These are phyloP conservation scores for Aspergillus campestris DNA, from an alignment of 495 filamentous ascomycete genomes.

Conservation along the genomic window DNA sequence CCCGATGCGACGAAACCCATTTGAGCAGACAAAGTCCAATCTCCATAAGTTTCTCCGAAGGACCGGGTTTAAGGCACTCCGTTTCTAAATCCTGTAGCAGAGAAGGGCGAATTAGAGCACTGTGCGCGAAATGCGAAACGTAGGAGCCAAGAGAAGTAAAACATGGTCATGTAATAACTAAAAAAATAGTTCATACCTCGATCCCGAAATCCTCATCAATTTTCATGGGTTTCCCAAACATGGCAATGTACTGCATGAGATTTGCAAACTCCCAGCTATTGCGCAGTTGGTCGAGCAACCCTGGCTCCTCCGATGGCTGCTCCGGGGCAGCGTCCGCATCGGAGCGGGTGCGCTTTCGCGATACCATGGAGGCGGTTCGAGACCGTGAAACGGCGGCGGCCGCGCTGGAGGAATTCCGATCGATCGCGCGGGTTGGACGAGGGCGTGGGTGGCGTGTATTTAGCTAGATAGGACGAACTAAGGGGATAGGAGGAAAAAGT, in stretches of 20 bases:
- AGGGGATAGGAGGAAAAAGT: neutral
- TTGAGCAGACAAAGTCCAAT: constrained; percentile 88
- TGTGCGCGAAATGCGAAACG: neutral
- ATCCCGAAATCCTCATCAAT: constrained; percentile 79
- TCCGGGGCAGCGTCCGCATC: constrained; percentile 50
- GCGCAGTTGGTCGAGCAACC: constrained; percentile 59
- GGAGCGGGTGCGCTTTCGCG: constrained; percentile 64
- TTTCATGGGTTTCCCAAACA: constrained; percentile 83
- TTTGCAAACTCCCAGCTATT: constrained; percentile 95
- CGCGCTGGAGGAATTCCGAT: constrained; percentile 9
- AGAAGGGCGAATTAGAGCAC: neutral
- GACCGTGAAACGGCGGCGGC: constrained; percentile 22
- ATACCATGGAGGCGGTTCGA: constrained; percentile 37
- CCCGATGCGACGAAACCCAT: constrained; percentile 87
- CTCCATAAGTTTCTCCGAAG: constrained; percentile 63
- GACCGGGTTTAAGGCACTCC: constrained; percentile 70
- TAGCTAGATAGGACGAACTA: neutral
- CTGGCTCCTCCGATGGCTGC: constrained; percentile 40
- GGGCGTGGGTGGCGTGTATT: neutral
- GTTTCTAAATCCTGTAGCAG: constrained; percentile 69
- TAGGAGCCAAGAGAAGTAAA: neutral
- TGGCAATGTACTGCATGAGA: constrained; percentile 83
- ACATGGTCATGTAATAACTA: neutral
- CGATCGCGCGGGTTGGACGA: neutral
- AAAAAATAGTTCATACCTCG: constrained; percentile 48